Evolutionary conservation across 2,329 filamentous ascomycete species (phyloP), one percentile per base, ranked within the genome.

Genomic region (Uncinocarpus reesii): DNA sequence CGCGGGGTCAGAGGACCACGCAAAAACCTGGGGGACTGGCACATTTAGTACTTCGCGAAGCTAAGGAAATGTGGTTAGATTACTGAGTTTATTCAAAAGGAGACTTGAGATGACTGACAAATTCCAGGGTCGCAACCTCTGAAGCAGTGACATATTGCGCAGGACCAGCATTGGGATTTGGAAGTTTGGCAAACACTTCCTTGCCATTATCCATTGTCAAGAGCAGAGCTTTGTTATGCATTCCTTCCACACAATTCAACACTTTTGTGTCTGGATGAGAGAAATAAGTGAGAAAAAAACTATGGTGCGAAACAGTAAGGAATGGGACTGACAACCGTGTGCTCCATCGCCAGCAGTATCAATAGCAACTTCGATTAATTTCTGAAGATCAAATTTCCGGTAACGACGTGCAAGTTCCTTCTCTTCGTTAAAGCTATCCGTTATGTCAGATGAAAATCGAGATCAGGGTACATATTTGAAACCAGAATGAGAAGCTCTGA

Each of bases 141-240:
- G 58, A 60, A 5, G 59, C 56, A 26, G 48, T 50, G 1, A 50
- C 51, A 40, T 52, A 55, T 31, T 45, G 52, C 7, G 54, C 38
- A 41, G 56, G 54, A 4, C 58, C 58, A 4, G 58, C 58, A 41
- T 62, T 62, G 0, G 58, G 59, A 29, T 61, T 62, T 13, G 58
- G 59, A 20, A 62, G 52, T 43, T 59, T 58, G 5, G 55, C 59
- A 43, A 61, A 48, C n/a, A 62, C 55, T 44, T 62, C 59, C 0
- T 40, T 37, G 3, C 58, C 60, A 49, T 62, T 60, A 34, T 60
- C 54, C 57, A 62, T 60, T n/a, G 54, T 58, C 49, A 69, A 52
- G 3, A 62, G 47, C 41, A 68, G 65, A n/a, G 61, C 62, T 59
- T 66, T 55, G 50, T 62, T 66, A 48, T 58, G 57, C 16, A 60